These are phyloP conservation scores for Melampsora abietis-canadensis DNA, from an alignment of 1,284 basidiomycete species.

Conservation along the genomic window DNA sequence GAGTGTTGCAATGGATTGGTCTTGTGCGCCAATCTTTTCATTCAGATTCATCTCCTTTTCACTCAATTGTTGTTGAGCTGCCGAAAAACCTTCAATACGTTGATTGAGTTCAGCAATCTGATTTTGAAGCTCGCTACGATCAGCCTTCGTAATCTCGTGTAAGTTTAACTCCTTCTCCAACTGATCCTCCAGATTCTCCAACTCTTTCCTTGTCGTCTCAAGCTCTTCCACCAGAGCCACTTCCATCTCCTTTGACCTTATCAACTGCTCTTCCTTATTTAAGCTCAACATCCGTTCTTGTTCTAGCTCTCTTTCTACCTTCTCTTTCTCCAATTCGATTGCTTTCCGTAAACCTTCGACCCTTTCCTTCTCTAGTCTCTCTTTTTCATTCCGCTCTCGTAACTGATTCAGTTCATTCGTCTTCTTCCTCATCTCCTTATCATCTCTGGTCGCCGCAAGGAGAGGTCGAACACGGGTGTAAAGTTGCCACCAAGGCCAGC, in stretches of 20 bases:
- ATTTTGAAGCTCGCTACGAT: constrained; percentile 45
- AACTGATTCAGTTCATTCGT: constrained; percentile 77
- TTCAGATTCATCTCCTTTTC: constrained; percentile 43
- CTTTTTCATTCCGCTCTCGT: constrained; percentile 79
- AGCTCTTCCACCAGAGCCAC: constrained; percentile 81
- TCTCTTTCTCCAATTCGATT: constrained; percentile 74
- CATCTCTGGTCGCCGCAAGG: constrained; percentile 83
- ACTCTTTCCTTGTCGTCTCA: constrained; percentile 58
- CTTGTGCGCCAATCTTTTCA: constrained; percentile 43
- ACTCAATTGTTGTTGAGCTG: constrained; percentile 42
- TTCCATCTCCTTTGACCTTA: constrained; percentile 79
- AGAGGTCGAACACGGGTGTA: constrained; percentile 90
- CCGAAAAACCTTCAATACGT: constrained; percentile 45
- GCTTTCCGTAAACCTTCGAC: constrained; percentile 73
- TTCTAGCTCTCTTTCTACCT: constrained; percentile 74
- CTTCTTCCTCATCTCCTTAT: constrained; percentile 85
- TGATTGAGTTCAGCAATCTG: constrained; percentile 46
- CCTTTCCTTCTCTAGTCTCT: constrained; percentile 72
- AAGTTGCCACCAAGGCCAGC: constrained; percentile 99
- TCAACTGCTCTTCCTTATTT: constrained; percentile 81
- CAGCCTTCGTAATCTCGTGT: constrained; percentile 57
- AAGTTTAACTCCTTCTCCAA: constrained; percentile 68
- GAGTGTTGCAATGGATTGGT: constrained; percentile 44
- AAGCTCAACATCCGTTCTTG: constrained; percentile 74
- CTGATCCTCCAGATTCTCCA: constrained; percentile 79